Percentiles rank a stretch among this genome's conserved stretches.
Evolutionary conservation across 768 basidiomycete species (phyloP).

Genomic region (Trametes villosa): DNA sequence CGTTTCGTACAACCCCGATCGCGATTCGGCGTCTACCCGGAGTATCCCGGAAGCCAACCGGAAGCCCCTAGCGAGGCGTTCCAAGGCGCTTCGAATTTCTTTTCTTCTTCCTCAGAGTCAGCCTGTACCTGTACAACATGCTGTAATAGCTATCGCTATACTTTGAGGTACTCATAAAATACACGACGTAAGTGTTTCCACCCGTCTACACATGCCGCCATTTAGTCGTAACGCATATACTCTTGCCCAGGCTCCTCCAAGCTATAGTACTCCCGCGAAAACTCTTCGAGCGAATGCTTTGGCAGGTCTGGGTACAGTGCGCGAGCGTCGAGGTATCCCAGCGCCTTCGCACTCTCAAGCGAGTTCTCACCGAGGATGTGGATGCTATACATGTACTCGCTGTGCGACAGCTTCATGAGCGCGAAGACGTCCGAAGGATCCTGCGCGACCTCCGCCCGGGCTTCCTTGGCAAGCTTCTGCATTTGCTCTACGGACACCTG

Average conservation of each 20-base stretch:
- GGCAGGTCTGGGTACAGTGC: constrained; percentile 37
- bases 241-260: constrained; percentile 8
- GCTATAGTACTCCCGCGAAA: constrained; percentile 31
- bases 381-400: constrained; percentile 16
- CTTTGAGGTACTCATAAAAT: no score
- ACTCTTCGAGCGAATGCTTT: constrained; percentile 27
- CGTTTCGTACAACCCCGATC: no score
- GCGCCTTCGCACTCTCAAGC: constrained; percentile 29
- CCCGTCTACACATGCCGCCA: no score
- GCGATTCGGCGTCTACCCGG: no score
- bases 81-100: no score
- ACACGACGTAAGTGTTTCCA: no score
- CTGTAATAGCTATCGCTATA: no score
- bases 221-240: not conserved
- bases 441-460: not conserved
- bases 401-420: not conserved
- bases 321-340: constrained; percentile 35
- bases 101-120: no score
- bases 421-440: not conserved
- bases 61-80: no score
- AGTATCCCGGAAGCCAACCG: no score
- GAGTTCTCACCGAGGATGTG: constrained; percentile 37
- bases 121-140: no score
- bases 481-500: not conserved
- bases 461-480: no score